Evolutionary conservation across 1,139 yeast genomes (phyloP), one percentile per base, ranked within the genome.

Genomic region (Diutina siamensis): DNA sequence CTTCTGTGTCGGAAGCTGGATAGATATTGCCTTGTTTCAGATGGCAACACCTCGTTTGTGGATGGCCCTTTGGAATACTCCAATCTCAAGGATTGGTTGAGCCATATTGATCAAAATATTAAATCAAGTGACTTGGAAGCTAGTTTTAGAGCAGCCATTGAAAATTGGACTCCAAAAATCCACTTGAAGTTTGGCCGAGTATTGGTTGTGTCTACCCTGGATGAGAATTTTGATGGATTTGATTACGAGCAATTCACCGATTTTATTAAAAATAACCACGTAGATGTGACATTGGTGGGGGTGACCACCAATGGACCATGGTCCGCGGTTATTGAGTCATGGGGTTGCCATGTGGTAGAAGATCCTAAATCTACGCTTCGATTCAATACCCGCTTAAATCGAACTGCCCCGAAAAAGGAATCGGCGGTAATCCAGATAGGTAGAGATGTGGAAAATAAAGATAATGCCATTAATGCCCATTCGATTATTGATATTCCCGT

Each of bases 1-100:
- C 28, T 35, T 20, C 40, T 35, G 40, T 20, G 12, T 15, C 40
- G 40, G 7, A 35, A 35, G 28, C 40, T 35, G 40, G 40, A 35
- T 22, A 21, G 40, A 21, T 20, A 19, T 7, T 18, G 40, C 13
- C 40, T 35, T 35, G 25, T 35, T 15, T 10, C 28, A 2, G 28
- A 35, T n/a, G 40, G 40, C 27, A 35, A 35, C 18, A 21, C 40
- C 31, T 20, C 40, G 28, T 35, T 35, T 22, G 28, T 13, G 9
- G 40, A 35, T n/a, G 28, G 18, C 9, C 27, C 28, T 4, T 35
- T 35, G 9, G 15, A 15, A 7, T 35, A 35, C 3, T 13, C n/a
- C 9, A 10, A 35, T n/a, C 40, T 35, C 40, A 35, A 35, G 18
- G 3, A n/a, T 12, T 35, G 40, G 40, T 21, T 20, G 8, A 9